A percentile compares a stretch with the other conserved stretches of the same genome.
These are phyloP conservation scores for Solanum commersonii DNA, from an alignment of 257 asterid species.

Conservation along the genomic window DNA sequence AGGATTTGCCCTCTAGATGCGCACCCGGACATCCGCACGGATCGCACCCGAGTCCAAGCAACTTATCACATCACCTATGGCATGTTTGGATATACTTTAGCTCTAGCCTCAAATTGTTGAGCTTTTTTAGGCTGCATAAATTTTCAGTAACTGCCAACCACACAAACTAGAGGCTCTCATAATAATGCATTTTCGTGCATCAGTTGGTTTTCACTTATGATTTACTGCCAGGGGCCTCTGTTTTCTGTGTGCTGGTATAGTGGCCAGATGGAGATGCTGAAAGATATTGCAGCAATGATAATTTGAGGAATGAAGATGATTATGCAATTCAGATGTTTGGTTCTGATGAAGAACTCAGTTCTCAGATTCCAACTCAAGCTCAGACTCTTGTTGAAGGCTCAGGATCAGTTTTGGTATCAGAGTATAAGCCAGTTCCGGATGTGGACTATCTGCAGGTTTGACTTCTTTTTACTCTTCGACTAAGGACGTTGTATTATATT, in stretches of 20 bases:
- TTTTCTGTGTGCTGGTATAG: constrained; percentile 95
- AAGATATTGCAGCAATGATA: constrained; percentile 23
- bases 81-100: neutral
- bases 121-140: neutral
- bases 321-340: constrained; percentile 51
- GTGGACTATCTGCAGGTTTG: constrained; percentile 95
- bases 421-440: constrained; percentile 73
- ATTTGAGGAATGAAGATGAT: constrained; percentile 34
- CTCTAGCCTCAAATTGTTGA: neutral
- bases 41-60: neutral
- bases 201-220: constrained; percentile 86
- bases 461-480: neutral
- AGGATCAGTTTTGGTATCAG: constrained; percentile 57
- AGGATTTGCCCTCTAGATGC: neutral
- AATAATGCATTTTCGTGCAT: constrained; percentile 18
- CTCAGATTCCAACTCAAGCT: constrained; percentile 76
- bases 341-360: constrained; percentile 59
- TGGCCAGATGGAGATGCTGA: constrained; percentile 58
- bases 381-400: constrained; percentile 87
- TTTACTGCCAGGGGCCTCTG: constrained; percentile 89
- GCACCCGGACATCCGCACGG: neutral
- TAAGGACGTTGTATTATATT: neutral
- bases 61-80: neutral
- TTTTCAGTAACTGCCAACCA: neutral
- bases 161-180: neutral